Base-by-base conservation (phyloP, 2,329 filamentous ascomycete genomes). In the Fusarium siculi region DNA sequence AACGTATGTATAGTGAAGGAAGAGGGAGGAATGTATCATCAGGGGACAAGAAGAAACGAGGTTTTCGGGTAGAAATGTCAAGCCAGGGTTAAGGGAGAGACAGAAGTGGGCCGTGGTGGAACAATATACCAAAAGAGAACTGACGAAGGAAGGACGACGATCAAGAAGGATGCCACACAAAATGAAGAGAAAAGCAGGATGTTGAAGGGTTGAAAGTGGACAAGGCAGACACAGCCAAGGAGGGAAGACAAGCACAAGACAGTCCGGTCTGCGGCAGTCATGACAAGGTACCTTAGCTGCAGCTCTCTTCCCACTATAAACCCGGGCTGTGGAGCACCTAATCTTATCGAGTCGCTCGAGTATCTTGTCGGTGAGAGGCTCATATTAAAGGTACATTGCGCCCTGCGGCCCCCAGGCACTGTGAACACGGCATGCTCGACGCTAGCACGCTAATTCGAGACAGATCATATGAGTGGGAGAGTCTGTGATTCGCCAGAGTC, bases 401-500 rank as follows among this genome's bases (percentile, higher is more conserved):
- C 39, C 37, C 68, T 71, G 56, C n/a, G 40, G 43, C 67, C 62
- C 66, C 67, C 34, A 47, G 60, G 34, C 52, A 15, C 36, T 28
- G 43, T 25, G 32, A 28, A 43, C 34, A 46, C 40, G 65, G 63
- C 25, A 65, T 44, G 21, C 63, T 68, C 44, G 40, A 21, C 19
- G 9, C 40, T 39, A 57, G 37, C 30, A 43, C 28, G 30, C 25
- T 50, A 34, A 58, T 66, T 70, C 30, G 39, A 63, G 47, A 73
- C 52, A 55, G 56, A 73, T 67, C 70, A 73, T 70, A 66, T 53
- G 50, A 25, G 37, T 32, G 42, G 15, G 23, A 30, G 50, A 2
- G 19, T 2, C 5, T 28, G 5, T 71, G 16, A 71, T 70, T 73
- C 53, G 70, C 1, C 14, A 15, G 14, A n/a, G 19, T 9, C 4